These are phyloP conservation scores for Malus asiatica DNA, from an alignment of 306 rosid genomes.

Conservation along the genomic window DNA sequence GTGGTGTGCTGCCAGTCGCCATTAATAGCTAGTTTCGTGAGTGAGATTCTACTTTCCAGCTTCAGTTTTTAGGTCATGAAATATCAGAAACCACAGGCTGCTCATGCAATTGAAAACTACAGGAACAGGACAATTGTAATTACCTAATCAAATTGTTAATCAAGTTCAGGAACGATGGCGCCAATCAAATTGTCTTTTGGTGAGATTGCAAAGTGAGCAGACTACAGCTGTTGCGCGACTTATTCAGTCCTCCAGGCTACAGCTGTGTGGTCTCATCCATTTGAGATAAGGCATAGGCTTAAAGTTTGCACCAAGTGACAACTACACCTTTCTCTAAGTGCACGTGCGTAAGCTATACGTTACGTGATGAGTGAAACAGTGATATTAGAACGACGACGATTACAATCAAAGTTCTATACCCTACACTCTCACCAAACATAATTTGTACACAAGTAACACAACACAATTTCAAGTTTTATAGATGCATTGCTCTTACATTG, in stretches of 20 bases:
- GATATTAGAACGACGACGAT: too few species aligned
- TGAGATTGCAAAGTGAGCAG: neutral
- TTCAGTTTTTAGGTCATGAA: neutral
- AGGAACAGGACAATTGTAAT: neutral
- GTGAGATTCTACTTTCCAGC: neutral
- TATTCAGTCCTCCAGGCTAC: neutral
- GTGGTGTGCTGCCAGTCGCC: neutral
- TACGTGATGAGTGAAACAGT: too few species aligned
- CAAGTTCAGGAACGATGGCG: too few species aligned
- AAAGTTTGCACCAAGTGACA: too few species aligned
- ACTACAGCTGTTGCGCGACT: neutral
- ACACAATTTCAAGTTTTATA: neutral
- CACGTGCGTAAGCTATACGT: too few species aligned
- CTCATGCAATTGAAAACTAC: neutral
- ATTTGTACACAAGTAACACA: neutral
- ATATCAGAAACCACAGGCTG: neutral
- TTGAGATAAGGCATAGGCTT: too few species aligned
- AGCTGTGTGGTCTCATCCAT: neutral
- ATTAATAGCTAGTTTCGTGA: neutral
- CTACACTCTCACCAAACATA: too few species aligned
- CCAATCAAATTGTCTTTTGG: neutral
- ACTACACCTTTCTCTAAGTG: too few species aligned
- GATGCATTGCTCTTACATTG: neutral
- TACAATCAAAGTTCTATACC: too few species aligned
- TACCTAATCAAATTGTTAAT: too few species aligned